Base-by-base conservation (phyloP, 192 early-diverging fungal genomes). In the Spizellomyces sp. region DNA sequence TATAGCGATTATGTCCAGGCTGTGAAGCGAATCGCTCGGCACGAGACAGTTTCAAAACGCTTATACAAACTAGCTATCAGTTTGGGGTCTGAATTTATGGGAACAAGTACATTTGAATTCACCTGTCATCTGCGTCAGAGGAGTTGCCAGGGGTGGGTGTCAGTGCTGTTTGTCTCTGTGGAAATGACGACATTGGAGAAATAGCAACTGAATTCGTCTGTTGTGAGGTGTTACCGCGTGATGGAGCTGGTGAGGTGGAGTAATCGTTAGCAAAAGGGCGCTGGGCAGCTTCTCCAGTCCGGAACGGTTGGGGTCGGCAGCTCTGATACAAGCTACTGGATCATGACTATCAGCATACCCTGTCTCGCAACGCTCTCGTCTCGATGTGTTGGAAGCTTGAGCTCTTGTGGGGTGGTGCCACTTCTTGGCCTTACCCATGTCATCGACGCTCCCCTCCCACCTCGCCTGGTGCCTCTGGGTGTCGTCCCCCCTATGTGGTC, bases 1-100 rank as follows among this genome's bases (percentile, higher is more conserved):
- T 64, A 62, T 72, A 72, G 17, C 61, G 70, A 55, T 72, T 72
- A 47, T 72, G 62, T 12, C 27, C 62, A 12, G 70, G 70, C 15
- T 72, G 17, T 14, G 62, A 63, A 52, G 47, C 52, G 27, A 72
- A 72, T 8, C 70, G 70, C 17, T 72, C 70, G 7, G 70, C 70
- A 14, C 70, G 70, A 41, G 59, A 15, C 36, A 36, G 6, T 14
- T 41, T 61, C 36, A 41, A 54, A 36, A 36, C 3, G 27, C 27
- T 36, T 36, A 36, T 36, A 36, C 3, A 3, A 36, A 36, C 27
- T 36, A 36, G 27, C 27, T 36, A 36, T 36, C 27, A 36, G 27
- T 36, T 36, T 36, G 27, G 27, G 27, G 27, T 36, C 27, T 36
- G 27, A 36, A 36, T 3, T 3, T 36, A 36, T 36, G 27, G 27